Percentiles rank a stretch among this genome's conserved stretches.
Evolutionary conservation across 176 grass and related monocot species (phyloP).

Genomic region (Aechmea fasciata): DNA sequence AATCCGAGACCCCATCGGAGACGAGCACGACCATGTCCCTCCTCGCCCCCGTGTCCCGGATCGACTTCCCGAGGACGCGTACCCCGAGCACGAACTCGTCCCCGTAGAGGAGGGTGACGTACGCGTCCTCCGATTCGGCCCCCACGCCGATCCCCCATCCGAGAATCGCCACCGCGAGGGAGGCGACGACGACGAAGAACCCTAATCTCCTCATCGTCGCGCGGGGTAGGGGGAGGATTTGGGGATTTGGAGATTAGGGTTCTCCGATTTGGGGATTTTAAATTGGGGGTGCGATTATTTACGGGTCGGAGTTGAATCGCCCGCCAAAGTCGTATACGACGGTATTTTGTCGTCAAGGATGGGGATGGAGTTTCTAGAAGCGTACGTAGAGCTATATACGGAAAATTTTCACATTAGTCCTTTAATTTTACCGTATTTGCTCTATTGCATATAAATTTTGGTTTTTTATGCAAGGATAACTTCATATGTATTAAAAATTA

Average conservation of each 20-base stretch:
- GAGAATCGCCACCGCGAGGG: slow-evolving; percentile 22
- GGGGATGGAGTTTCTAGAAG: no score
- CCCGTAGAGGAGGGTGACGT: slow-evolving; percentile 84
- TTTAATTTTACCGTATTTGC: no score
- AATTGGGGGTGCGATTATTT: no score
- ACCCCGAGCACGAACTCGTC: slow-evolving; percentile 90
- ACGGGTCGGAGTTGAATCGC: no score
- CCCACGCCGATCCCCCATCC: slow-evolving; percentile 6
- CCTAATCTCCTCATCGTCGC: slow-evolving; percentile 14
- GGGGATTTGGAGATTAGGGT: background rate
- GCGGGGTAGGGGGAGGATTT: no score
- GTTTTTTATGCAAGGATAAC: no score
- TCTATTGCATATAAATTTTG: no score
- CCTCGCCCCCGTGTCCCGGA: slow-evolving; percentile 57
- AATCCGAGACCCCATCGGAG: slow-evolving; percentile 81
- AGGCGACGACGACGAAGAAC: background rate
- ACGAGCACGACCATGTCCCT: slow-evolving; percentile 87
- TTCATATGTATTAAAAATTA: no score
- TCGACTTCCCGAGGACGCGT: slow-evolving; percentile 83
- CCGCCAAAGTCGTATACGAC: no score
- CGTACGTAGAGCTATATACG: no score
- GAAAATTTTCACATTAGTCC: no score
- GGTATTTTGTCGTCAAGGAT: no score
- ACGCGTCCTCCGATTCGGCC: slow-evolving; percentile 60
- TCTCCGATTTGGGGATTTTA: background rate